Evolutionary conservation across 768 basidiomycete species (phyloP), one percentile per base, ranked within the genome.

Genomic region (Amanita rubescens): DNA sequence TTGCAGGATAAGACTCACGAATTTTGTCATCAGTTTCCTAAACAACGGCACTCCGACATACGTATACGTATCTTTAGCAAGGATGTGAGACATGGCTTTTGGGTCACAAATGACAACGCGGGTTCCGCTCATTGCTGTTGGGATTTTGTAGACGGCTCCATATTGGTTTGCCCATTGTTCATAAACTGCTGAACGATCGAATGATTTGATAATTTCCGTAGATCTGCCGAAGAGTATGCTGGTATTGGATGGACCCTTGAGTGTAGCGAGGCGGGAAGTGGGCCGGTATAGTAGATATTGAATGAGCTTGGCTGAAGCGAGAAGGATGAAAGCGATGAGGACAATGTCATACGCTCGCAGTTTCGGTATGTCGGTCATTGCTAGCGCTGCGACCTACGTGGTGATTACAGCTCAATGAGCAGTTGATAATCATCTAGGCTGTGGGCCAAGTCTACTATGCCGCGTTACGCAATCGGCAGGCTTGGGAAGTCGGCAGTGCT

Each of bases 181-280:
- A 57, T 69, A 74, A 10, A 78, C 34, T 0, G 55, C 19, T 4
- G 69, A 65, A 19, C 66, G 30, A 44, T 72, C 68, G 0, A 65
- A 63, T 0, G 64, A 55, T 7, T 63, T 58, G 37, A 59, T 57
- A 7, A 75, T 53, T 32, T 64, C 49, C 15, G 62, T 62, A n/a
- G 62, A 62, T 27, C 68, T 52, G 11, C 80, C 80, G 47, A 76
- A 74, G 9, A 79, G 20, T 49, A 70, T 66, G 55, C 70, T 79
- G 25, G 58, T 61, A 46, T 68, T 69, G 2, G 64, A 63, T 2
- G 80, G 81, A 0, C 77, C 78, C 2, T 61, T 58, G 37, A 81
- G 69, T 5, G 60, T 64, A 42, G 59, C 65, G 34, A 65, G 17
- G 15, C 45, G 37, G 3, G 25, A 6, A n/a, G 52, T 57, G 9